Percentiles rank a stretch among this genome's conserved stretches.
phyloP scores from a whole-genome alignment of 2,329 filamentous ascomycete genomes.

The Zymoseptoria pseudotritici region DNA sequence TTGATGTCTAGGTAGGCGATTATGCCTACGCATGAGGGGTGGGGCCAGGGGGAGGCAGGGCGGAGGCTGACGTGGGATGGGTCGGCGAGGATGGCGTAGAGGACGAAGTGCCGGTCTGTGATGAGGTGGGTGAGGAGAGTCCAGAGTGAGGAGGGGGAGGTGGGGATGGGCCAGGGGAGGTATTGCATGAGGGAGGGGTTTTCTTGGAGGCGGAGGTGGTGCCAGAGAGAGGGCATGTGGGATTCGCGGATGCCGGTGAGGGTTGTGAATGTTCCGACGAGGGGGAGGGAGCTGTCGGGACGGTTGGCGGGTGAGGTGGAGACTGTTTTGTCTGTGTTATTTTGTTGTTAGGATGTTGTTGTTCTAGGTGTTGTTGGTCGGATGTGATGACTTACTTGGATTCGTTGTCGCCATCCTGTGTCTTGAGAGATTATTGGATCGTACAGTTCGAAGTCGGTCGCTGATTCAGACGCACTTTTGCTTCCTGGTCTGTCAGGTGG shows the following conservation, averaged over 20 bases:
- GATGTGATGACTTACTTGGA: not conserved
- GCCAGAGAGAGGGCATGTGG: conserved; percentile 11
- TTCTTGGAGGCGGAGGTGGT: conserved; percentile 5
- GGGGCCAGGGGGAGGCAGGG: conserved; percentile 11
- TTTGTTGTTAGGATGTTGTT: not conserved
- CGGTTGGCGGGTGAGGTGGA: not conserved
- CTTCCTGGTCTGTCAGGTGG: too few species aligned
- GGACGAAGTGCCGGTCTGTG: conserved; percentile 20
- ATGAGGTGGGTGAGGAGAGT: conserved; percentile 9
- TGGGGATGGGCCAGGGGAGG: conserved; percentile 30
- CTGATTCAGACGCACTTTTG: too few species aligned
- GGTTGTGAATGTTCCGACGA: conserved; percentile 11
- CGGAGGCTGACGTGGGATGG: conserved; percentile 18
- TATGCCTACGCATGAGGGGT: conserved; percentile 36
- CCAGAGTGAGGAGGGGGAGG: conserved; percentile 15
- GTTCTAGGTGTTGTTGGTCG: not conserved
- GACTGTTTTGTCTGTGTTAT: not conserved
- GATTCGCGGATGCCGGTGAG: conserved; percentile 8
- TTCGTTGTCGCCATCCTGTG: not conserved
- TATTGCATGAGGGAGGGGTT: conserved; percentile 35
- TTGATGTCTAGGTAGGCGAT: conserved; percentile 41
- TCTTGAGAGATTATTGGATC: too few species aligned
- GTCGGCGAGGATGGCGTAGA: conserved; percentile 39
- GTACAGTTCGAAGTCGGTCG: too few species aligned
- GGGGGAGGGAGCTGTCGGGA: conserved; percentile 3